These are phyloP conservation scores for Trifolium subterraneum DNA, from an alignment of 306 rosid species.

Conservation along the genomic window DNA sequence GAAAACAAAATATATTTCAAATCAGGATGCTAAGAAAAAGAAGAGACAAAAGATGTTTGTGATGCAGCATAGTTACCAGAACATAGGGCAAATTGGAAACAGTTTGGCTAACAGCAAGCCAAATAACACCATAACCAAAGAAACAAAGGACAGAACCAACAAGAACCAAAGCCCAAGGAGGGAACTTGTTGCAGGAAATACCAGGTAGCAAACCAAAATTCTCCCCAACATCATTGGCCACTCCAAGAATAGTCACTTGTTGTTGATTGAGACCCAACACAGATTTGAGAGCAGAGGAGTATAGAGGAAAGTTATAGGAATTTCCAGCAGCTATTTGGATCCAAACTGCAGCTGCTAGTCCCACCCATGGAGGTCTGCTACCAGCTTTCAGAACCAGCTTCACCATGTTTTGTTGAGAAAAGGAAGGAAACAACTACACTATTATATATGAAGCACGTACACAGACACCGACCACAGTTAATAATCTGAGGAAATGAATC, in stretches of 20 bases:
- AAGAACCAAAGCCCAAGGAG: slow-evolving; percentile 83
- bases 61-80: slow-evolving; percentile 48
- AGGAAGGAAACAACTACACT: neutral
- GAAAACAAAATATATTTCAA: too few relatives aligned
- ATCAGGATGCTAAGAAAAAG: neutral
- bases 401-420: slow-evolving; percentile 39
- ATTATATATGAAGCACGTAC: neutral
- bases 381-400: slow-evolving; percentile 67
- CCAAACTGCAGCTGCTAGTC: slow-evolving; percentile 91
- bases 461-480: neutral
- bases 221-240: slow-evolving; percentile 85
- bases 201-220: slow-evolving; percentile 71
- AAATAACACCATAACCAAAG: slow-evolving; percentile 75
- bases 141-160: slow-evolving; percentile 65
- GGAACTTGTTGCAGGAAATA: slow-evolving; percentile 75
- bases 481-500: too few relatives aligned
- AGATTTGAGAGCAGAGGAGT: slow-evolving; percentile 72
- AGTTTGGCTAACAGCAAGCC: slow-evolving; percentile 67
- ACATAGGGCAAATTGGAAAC: slow-evolving; percentile 60
- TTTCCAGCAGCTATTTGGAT: slow-evolving; percentile 68
- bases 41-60: neutral
- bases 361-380: slow-evolving; percentile 94
- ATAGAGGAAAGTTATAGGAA: slow-evolving; percentile 73
- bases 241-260: slow-evolving; percentile 77
- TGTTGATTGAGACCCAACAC: slow-evolving; percentile 74